Base-by-base conservation (phyloP, 768 basidiomycete genomes). In the Paxillus ammoniavirescens region DNA sequence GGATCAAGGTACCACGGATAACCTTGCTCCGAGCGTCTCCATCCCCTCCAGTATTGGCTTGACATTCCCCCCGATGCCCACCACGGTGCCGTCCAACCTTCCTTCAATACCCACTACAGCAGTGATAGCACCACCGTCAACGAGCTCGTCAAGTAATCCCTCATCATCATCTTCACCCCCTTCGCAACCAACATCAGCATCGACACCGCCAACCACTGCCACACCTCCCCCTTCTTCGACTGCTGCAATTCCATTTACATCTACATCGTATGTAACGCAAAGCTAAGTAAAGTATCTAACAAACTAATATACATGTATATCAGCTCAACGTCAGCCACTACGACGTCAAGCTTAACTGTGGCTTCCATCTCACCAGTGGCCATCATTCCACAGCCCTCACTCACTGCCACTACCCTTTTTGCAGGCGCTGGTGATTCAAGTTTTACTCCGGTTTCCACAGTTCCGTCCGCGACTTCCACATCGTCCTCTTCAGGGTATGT, bases 401-500 rank as follows among this genome's bases (percentile, higher is more conserved):
- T 48, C 14, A 15, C 54, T 0, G 15, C 59, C 21, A 36, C 49
- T 1, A 14, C 49, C 1, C 5, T 21, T 1, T 1, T 30, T 23
- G 13, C 8, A 13, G 18, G 14, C n/a, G 41, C 48, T 10, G 36
- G 17, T 26, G 8, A 42, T 23, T 36, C 54, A 10, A 13, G 15
- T 9, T 30, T 42, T 37, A 13, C 60, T 5, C 45, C 50, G 3
- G 8, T 30, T 13, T 14, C 51, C 44, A 28, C 47, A 1, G 49
- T 49, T 8, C 54, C 67, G 28, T 58, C 69, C 8, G 12, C 61
- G 30, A 53, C 59, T 8, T 10, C 60, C 7, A 44, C 50, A 1
- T 53, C 18, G 0, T 42, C 68, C 30, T 52, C 68, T 38, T 56
- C 68, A 37, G 47, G 64, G 65, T 72, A 50, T 21, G 64, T 55